Evolutionary conservation across 2,329 filamentous ascomycete genomes (phyloP), one percentile per base, ranked within the genome.

Genomic region (Corinectria fuckeliana): DNA sequence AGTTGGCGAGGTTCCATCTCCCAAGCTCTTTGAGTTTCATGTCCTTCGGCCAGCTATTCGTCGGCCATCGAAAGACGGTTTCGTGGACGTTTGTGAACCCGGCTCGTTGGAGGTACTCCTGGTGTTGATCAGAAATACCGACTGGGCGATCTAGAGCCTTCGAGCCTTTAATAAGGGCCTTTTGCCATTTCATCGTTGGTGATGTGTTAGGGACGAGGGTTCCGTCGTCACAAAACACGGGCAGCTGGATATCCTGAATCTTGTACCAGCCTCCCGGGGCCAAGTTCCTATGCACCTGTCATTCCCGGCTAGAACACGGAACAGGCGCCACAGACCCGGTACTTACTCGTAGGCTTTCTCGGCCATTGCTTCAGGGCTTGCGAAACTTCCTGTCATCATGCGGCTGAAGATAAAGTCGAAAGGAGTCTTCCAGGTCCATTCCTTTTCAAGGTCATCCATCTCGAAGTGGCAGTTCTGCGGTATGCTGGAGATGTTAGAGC

Each of bases 381-480:
- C 14, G 28, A 77, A 69, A 26, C 67, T 67, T 4, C 69, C 71
- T 3, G 67, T 69, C 62, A 78, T 68, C 52, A 72, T 70, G 20
- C 75, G 69, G 23, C 60, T 63, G 52, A 75, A 72, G 49, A 78
- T 74, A 53, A 72, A 76, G 55, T 79, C 76, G 38, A 77, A 77
- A 2, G 67, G 63, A 5, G 63, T 48, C 4, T 63, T 59, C 36
- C 64, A 77, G 3, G 70, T 71, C 76, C 76, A 79, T 38, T 67
- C 62, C 49, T 71, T 66, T 23, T 76, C 74, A 1, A 71, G 61
- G 56, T 78, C 76, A 54, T 78, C 76, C 53, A 78, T 69, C 47
- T 78, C 75, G 64, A 83, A 83, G n/a, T 70, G 69, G 39, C 80
- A 73, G 58, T 83, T 83, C 1, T 77, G 75, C 1, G 81, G 80